phyloP scores from a whole-genome alignment of 768 basidiomycete species.

The Tricholoma sp. region DNA sequence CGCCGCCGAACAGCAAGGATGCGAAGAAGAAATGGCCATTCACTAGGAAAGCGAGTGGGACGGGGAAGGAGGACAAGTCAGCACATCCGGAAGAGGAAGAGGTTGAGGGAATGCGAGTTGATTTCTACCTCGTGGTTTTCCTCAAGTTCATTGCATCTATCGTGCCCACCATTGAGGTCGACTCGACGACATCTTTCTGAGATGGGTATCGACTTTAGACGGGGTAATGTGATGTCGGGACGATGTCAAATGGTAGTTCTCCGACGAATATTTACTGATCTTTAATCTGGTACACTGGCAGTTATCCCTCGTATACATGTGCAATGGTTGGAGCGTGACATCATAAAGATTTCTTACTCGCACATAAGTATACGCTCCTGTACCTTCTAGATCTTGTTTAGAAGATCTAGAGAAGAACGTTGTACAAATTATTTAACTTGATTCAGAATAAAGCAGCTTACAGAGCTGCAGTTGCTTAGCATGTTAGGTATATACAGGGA shows the following conservation, averaged over 20 bases:
- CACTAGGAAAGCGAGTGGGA: constrained; percentile 64
- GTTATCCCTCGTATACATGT: not conserved
- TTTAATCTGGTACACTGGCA: not conserved
- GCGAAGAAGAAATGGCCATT: constrained; percentile 85
- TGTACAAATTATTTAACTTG: too few relatives aligned
- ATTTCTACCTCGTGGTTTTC: constrained; percentile 97
- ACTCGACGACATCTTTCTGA: constrained; percentile 79
- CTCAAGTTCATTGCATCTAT: constrained; percentile 99
- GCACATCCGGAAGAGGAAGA: constrained; percentile 57
- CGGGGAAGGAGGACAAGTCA: constrained; percentile 48
- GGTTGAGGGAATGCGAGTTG: constrained; percentile 89
- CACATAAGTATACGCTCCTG: not conserved
- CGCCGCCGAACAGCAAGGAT: constrained; percentile 37
- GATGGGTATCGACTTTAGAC: not conserved
- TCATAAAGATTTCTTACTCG: not conserved
- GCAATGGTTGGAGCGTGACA: not conserved
- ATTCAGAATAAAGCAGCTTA: too few relatives aligned
- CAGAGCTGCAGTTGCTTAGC: too few relatives aligned
- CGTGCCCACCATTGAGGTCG: constrained; percentile 98
- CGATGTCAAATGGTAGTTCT: constrained; percentile 14
- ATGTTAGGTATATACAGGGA: too few relatives aligned
- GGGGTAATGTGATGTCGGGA: not conserved
- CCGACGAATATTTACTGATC: not conserved
- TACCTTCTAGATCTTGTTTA: too few relatives aligned
- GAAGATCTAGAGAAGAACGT: too few relatives aligned